These are phyloP conservation scores for Begonia fuchsioides DNA, from an alignment of 306 rosid genomes.

Conservation along the genomic window DNA sequence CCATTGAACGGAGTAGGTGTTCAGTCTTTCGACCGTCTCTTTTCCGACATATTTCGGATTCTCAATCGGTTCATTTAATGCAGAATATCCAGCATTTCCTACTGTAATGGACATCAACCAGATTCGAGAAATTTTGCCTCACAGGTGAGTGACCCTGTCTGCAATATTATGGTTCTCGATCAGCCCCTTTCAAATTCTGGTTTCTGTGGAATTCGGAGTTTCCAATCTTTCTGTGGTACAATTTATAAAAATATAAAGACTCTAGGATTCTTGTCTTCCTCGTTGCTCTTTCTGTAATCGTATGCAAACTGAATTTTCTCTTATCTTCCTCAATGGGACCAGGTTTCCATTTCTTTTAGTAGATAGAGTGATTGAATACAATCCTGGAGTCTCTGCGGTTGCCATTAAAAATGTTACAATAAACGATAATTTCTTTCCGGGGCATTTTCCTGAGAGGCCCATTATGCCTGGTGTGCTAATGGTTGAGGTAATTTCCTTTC, in stretches of 20 bases:
- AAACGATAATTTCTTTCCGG: constrained; percentile 89
- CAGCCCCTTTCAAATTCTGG: too few species aligned
- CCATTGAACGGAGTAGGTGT: constrained; percentile 25
- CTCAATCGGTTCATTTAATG: neutral
- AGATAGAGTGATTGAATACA: constrained; percentile 59
- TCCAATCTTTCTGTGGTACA: too few species aligned
- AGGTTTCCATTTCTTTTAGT: constrained; percentile 95
- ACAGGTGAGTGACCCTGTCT: constrained; percentile 27
- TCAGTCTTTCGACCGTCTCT: neutral
- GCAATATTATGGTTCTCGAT: neutral
- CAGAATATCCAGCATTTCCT: constrained; percentile 80
- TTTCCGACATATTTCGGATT: neutral
- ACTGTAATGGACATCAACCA: constrained; percentile 67
- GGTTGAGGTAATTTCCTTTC: constrained; percentile 49
- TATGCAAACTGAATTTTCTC: too few species aligned
- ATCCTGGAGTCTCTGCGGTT: constrained; percentile 32
- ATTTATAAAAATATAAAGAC: too few species aligned
- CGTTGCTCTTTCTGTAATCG: too few species aligned
- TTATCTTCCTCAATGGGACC: too few species aligned
- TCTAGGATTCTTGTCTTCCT: too few species aligned
- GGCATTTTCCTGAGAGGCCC: constrained; percentile 93
- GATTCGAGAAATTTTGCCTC: constrained; percentile 75
- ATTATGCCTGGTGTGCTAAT: constrained; percentile 96
- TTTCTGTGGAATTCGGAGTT: too few species aligned
- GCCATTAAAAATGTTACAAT: constrained; percentile 53